Conservation (phyloP, 257 asterid species). For the Lithospermum erythrorhizon region DNA sequence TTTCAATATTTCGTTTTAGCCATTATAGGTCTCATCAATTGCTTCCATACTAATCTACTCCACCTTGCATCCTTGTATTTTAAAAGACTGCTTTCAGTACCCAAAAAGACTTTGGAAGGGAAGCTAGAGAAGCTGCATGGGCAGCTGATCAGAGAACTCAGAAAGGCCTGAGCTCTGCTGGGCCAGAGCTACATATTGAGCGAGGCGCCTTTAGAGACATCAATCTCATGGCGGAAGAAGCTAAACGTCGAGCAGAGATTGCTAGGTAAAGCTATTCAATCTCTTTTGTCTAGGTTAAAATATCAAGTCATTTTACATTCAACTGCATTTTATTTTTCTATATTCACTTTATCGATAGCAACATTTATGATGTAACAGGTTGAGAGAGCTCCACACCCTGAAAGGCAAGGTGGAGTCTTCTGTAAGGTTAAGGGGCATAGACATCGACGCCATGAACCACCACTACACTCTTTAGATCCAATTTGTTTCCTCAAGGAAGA, state of each 20-base stretch:
- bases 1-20: not conserved
- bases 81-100: conserved; percentile 37
- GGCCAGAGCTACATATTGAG: conserved; percentile 13
- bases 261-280: conserved; percentile 25
- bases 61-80: not conserved
- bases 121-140: conserved; percentile 31
- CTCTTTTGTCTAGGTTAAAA: too few relatives aligned
- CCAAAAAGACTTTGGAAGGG: conserved; percentile 35
- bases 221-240: conserved; percentile 46
- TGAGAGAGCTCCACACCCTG: conserved; percentile 48
- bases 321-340: not conserved
- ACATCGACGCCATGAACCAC: conserved; percentile 36
- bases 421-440: conserved; percentile 42
- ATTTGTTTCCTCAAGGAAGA: not conserved
- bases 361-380: conserved; percentile 19
- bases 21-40: not conserved
- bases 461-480: conserved; percentile 34
- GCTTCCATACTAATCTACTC: not conserved
- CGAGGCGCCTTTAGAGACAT: conserved; percentile 26
- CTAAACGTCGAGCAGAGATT: conserved; percentile 41
- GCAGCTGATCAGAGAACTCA: conserved; percentile 37
- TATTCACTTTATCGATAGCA: not conserved
- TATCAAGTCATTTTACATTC: not conserved
- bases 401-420: conserved; percentile 50
- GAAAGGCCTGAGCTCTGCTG: conserved; percentile 30